These are phyloP conservation scores for Amanita rubescens DNA, from an alignment of 768 basidiomycete genomes.

Conservation along the genomic window DNA sequence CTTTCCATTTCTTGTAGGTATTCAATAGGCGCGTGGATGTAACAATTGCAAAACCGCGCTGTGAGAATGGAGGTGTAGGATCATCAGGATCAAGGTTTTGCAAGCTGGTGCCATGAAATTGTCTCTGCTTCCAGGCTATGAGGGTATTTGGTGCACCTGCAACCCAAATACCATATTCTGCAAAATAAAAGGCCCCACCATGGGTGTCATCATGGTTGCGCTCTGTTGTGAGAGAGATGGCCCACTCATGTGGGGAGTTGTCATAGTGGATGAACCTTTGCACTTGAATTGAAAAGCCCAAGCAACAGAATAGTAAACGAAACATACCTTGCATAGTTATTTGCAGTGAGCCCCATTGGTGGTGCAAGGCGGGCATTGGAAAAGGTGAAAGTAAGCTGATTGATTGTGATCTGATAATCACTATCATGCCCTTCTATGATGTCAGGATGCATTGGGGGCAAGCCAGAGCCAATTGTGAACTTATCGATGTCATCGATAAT, in stretches of 20 bases:
- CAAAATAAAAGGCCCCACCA: constrained; percentile 13
- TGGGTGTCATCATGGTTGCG: neutral
- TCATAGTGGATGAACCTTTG: constrained; percentile 13
- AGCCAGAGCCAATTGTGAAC: neutral
- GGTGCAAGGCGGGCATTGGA: constrained; percentile 12
- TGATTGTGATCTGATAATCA: neutral
- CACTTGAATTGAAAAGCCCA: neutral
- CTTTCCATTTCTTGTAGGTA: no score
- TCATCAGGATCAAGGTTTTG: constrained; percentile 7
- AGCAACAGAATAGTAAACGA: neutral
- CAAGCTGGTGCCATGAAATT: constrained; percentile 14
- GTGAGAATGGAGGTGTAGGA: neutral
- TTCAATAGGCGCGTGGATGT: no score
- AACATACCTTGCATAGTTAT: constrained; percentile 13
- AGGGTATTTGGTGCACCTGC: constrained; percentile 7
- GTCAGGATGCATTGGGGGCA: constrained; percentile 6
- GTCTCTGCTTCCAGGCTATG: constrained; percentile 11
- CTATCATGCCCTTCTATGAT: neutral
- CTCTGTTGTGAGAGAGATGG: constrained; percentile 8
- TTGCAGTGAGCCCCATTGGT: constrained; percentile 11
- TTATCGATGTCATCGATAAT: constrained; percentile 5
- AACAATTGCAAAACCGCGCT: no score
- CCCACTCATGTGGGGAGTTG: constrained; percentile 12
- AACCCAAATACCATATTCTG: constrained; percentile 9
- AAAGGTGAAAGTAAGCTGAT: constrained; percentile 9